Evolutionary conservation across 345 rosid species (phyloP).

Genomic region (Limnanthes douglasii): DNA sequence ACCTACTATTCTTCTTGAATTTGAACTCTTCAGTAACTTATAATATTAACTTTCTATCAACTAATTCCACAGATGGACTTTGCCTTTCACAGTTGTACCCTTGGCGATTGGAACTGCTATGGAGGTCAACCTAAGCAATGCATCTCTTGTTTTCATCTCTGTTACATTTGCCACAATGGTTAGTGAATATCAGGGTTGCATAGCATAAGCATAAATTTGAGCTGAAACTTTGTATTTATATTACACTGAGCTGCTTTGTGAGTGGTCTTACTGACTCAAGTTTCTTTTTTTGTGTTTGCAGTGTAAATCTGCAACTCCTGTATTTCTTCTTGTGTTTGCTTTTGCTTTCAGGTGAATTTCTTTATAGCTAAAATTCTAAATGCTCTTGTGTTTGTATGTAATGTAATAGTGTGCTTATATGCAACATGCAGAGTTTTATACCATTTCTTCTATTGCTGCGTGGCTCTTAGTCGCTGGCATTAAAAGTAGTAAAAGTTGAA

Average conservation of each 20-base stretch:
- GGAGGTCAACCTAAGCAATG: constrained; percentile 95
- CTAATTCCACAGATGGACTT: constrained; percentile 82
- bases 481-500: no score
- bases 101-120: constrained; percentile 95
- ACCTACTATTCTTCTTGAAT: constrained; percentile 1
- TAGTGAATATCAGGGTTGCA: constrained; percentile 9
- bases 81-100: constrained; percentile 96
- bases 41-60: constrained; percentile 39
- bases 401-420: no score
- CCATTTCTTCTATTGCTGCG: no score
- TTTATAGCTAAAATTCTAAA: not conserved
- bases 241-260: constrained; percentile 2
- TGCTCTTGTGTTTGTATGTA: no score
- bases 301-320: constrained; percentile 99
- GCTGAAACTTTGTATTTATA: constrained; percentile 5
- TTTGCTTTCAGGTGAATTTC: constrained; percentile 91
- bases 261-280: constrained; percentile 7
- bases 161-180: constrained; percentile 99
- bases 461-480: no score
- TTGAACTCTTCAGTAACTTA: constrained; percentile 9
- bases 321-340: constrained; percentile 93
- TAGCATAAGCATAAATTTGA: not conserved
- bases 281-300: constrained; percentile 18
- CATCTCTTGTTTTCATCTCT: constrained; percentile 92
- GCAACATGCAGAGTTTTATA: no score